Evolutionary conservation across 306 rosid species (phyloP), one percentile per base, ranked within the genome.

Genomic region (Senna tora): DNA sequence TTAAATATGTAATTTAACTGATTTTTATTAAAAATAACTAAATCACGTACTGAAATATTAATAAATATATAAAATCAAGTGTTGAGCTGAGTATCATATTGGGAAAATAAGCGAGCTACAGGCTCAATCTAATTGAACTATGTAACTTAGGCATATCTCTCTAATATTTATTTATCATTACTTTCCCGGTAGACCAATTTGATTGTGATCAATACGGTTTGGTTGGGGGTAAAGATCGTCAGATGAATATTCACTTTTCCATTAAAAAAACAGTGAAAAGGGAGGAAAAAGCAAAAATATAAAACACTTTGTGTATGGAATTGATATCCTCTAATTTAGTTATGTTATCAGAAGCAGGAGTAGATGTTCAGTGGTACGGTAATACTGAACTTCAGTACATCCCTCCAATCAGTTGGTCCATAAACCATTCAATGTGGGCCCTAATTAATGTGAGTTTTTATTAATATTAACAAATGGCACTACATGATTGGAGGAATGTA

Each of bases 131-230:
- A 61, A 61, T 14, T 20, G 65, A 59, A 32, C n/a, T 43, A 16
- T 43, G 10, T 16, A 10, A 33, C 45, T 22, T 9, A 60, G 16
- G 28, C 5, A 39, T 66, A 32, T 10, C 9, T 0, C 14, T 30
- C 16, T 17, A n/a, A 11, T 7, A 32, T 22, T 4, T 12, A 16
- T 9, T 3, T 11, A 19, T 47, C 45, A 1, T 39, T 59, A 25
- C 46, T 32, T 58, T 51, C 14, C 11, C 20, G 19, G 9, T 19
- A 51, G 12, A 25, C 28, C 30, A 32, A 45, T 51, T 5, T 16
- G 56, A 63, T 12, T 16, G 67, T 71, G 77, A 49, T 71, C 74
- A 49, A 49, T 75, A 71, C 47, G 22, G 21, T 66, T 33, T 59
- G 60, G 49, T 65, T 9, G 36, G 52, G 52, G 76, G 21, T 42